Evolutionary conservation across 139 green algal species (phyloP), one percentile per base, ranked within the genome.

Genomic region (Micractinium sp.): DNA sequence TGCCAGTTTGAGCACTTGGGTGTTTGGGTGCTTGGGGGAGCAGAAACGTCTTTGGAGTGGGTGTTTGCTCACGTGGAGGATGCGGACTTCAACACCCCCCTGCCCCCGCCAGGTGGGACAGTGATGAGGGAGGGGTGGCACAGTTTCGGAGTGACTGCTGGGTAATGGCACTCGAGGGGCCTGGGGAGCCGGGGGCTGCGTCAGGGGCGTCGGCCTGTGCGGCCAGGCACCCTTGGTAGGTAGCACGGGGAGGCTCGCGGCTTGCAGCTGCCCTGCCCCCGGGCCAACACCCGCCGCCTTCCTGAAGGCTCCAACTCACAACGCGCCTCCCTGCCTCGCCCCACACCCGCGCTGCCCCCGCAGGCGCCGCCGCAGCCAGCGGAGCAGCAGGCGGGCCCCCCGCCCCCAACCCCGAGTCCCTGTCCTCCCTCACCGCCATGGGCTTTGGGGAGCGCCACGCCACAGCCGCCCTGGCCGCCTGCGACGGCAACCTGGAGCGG

Each of bases 61-160:
- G 87, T 99, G 76, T 90, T 99, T 36, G 87, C 78, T 0, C 97
- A 99, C 95, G 97, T 99, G 96, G 96, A 97, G 56, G 98, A 99
- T 60, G 31, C 95, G 0, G 96, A 98, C 92, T 94, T 99, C 87
- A 97, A 99, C 89, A 94, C 97, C 56, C 96, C 97, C 0, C 91
- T 97, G 82, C 91, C 93, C 60, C 36, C 47, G 47, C 77, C 71
- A 7, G 80, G 31, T 29, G 39, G 61, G 56, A 0, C 1, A 25
- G n/a, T n/a, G n/a, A n/a, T n/a, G n/a, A n/a, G n/a, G n/a, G n/a
- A n/a, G n/a, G n/a, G n/a, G n/a, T n/a, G n/a, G n/a, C n/a, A n/a
- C n/a, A n/a, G n/a, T n/a, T n/a, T n/a, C n/a, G n/a, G n/a, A n/a
- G n/a, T n/a, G n/a, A n/a, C n/a, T n/a, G n/a, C n/a, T n/a, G n/a